Percentiles rank a stretch among this genome's conserved stretches.
phyloP scores from a whole-genome alignment of 345 rosid genomes.

The Gossypium australe region DNA sequence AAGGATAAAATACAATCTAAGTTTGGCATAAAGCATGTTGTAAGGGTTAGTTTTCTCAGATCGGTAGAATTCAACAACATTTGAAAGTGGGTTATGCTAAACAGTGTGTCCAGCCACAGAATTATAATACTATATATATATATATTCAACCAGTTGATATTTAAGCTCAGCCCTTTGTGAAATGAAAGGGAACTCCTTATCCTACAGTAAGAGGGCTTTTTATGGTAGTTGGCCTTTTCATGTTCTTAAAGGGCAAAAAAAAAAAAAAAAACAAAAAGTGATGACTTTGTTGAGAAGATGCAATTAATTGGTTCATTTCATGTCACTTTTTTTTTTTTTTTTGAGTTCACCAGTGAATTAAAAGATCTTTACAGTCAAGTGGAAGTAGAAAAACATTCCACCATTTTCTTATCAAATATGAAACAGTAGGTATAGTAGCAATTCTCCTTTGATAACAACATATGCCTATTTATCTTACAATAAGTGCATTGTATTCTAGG shows the following conservation, averaged over 20 bases:
- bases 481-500: no score
- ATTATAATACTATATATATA: neutral
- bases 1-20: no score
- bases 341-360: neutral
- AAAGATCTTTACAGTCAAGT: neutral
- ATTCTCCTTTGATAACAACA: neutral
- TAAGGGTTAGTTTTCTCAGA: neutral
- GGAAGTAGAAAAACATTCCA: neutral
- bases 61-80: neutral
- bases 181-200: neutral
- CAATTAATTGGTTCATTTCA: neutral
- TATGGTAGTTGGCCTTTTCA: slow-evolving; percentile 34
- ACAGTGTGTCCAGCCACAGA: neutral
- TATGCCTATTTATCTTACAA: no score
- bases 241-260: slow-evolving; percentile 29
- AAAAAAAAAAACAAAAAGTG: neutral
- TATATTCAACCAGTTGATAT: neutral
- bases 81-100: neutral
- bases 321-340: neutral
- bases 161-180: neutral
- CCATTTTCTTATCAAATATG: neutral
- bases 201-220: slow-evolving; percentile 1
- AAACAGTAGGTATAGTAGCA: neutral
- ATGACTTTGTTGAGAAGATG: neutral
- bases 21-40: neutral